Conservation (phyloP, 306 rosid genomes). For the Senna siamea region DNA sequence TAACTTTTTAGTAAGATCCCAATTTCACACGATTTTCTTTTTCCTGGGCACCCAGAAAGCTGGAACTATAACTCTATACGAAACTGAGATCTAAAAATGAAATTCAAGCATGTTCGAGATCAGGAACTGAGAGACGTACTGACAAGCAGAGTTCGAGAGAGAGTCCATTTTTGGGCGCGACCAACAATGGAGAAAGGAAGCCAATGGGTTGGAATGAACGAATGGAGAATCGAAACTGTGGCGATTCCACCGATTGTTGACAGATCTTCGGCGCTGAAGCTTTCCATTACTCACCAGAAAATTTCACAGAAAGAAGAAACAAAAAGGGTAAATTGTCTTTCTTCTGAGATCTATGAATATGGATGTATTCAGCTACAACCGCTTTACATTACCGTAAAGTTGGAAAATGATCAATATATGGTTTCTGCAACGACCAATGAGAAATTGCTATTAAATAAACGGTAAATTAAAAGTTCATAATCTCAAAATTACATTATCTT, state of each 20-base stretch:
- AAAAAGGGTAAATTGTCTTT: not conserved
- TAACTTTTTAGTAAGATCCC: not conserved
- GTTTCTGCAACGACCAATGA: too few species aligned
- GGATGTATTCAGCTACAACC: not conserved
- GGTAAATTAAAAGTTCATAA: too few species aligned
- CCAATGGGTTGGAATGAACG: conserved; percentile 98
- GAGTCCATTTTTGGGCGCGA: conserved; percentile 99
- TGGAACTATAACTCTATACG: not conserved
- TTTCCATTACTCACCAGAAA: conserved; percentile 45
- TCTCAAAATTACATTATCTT: too few species aligned
- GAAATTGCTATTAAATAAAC: too few species aligned
- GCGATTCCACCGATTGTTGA: conserved; percentile 98
- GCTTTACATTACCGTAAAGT: not conserved
- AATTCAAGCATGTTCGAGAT: not conserved
- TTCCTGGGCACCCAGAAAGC: not conserved
- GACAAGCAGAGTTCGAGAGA: conserved; percentile 86
- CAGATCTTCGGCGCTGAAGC: conserved; percentile 91
- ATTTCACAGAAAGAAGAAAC: not conserved
- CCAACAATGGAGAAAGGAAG: conserved; percentile 98
- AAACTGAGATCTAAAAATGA: conserved; percentile 16
- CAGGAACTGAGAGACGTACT: conserved; percentile 60
- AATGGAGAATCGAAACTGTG: conserved; percentile 91
- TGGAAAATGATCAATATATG: too few species aligned
- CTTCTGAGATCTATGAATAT: conserved; percentile 29
- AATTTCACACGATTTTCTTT: not conserved